Evolutionary conservation across 345 rosid genomes (phyloP), one percentile per base, ranked within the genome.

Genomic region (Microthlaspi erraticum): DNA sequence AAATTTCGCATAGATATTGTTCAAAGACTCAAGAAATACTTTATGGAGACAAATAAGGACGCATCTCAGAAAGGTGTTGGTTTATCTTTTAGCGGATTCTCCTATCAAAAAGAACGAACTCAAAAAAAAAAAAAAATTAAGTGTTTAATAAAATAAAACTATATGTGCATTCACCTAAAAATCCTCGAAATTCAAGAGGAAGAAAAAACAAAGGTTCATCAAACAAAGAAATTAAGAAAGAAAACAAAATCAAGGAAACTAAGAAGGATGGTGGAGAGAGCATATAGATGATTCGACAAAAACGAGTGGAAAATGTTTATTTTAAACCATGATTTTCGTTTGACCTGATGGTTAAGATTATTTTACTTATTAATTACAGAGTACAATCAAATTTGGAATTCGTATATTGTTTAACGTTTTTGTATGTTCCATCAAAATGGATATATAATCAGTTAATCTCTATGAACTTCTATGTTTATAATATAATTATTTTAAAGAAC

Each of bases 321-420:
- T 74, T 71, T 48, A 70, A n/a, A 73, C 80, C 84, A 76, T 67
- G 34, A 48, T 8, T 81, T 66, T 50, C 77, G 83, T 75, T 71
- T 71, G 54, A 78, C 71, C 80, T 73, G 56, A 72, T 69, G 86
- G 86, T 64, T 55, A 17, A n/a, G 42, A 65, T 36, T 37, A 33
- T 49, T 41, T 52, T 26, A 10, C 69, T 77, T 68, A 52, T 39
- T 59, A 76, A 57, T 34, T 32, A 78, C 70, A 72, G 42, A 73
- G 65, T 26, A 46, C 50, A 8, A 79, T 78, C 75, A 76, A 45
- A 69, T 76, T 80, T 68, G 68, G 55, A 23, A 55, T 26, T 52
- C 19, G 44, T 37, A 38, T 60, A 19, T 2, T 31, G 11, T 12
- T 64, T 26, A 5, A 36, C 55, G 52, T 63, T 41, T 53, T 56